phyloP scores from a whole-genome alignment of 441 rosid species.

The Erodium trifolium region DNA sequence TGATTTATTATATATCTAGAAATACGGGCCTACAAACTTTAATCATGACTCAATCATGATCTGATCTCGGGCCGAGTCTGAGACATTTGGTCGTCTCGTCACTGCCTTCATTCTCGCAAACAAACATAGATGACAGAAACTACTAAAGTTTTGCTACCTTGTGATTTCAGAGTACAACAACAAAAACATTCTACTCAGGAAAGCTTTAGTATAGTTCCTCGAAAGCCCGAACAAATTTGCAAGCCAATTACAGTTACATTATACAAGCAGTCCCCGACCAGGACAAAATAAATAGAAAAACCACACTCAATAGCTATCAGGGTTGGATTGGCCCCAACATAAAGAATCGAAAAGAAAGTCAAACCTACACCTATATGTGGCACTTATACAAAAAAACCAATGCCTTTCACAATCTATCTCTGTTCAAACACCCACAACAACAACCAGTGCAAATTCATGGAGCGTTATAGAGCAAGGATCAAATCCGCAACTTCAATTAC shows the following conservation, averaged over 20 bases:
- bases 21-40: no score
- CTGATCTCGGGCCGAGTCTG: no score
- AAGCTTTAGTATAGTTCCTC: neutral
- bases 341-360: neutral
- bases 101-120: no score
- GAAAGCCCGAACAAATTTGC: neutral
- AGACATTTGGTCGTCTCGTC: no score
- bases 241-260: neutral
- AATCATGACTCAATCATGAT: no score
- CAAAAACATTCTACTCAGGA: no score
- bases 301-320: slow-evolving; percentile 1
- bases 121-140: no score
- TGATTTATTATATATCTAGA: no score
- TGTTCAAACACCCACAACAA: neutral
- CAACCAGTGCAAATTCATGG: neutral
- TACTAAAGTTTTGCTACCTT: no score
- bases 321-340: neutral
- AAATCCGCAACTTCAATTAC: neutral
- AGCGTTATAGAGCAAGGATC: neutral
- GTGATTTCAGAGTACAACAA: no score
- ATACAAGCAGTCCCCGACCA: neutral
- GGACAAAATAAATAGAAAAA: neutral
- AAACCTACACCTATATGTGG: neutral
- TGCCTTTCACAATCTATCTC: slow-evolving; percentile 3
- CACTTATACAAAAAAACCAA: slow-evolving; percentile 8